Percentiles rank a stretch among this genome's conserved stretches.
Conservation (phyloP, 495 filamentous ascomycete genomes). For the Penicillium atrosanguineum region DNA sequence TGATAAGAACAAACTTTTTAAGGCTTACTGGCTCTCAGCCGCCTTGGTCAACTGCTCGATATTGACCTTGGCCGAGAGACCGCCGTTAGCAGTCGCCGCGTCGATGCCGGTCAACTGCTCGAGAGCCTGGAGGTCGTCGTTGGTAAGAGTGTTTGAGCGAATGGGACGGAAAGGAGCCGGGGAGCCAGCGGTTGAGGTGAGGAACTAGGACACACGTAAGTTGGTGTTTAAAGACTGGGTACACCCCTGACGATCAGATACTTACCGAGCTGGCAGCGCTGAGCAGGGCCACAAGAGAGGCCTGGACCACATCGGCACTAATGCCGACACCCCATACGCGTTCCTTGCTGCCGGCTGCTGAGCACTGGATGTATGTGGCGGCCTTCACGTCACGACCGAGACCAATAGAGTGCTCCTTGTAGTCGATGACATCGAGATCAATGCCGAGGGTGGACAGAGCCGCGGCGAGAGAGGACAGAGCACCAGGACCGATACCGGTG, state of each 20-base stretch:
- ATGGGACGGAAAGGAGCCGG: slow-evolving; percentile 49
- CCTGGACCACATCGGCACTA: slow-evolving; percentile 91
- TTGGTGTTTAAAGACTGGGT: neutral
- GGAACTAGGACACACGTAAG: slow-evolving; percentile 36
- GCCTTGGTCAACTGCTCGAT: slow-evolving; percentile 35
- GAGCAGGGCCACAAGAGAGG: slow-evolving; percentile 84
- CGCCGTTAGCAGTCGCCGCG: slow-evolving; percentile 18
- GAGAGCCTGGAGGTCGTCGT: slow-evolving; percentile 45
- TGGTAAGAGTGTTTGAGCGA: slow-evolving; percentile 44
- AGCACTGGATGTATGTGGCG: slow-evolving; percentile 91
- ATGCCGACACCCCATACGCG: slow-evolving; percentile 94
- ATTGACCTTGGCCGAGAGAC: slow-evolving; percentile 30
- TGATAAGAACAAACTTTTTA: slow-evolving; percentile 13
- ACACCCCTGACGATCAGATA: slow-evolving; percentile 10
- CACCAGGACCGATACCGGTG: slow-evolving; percentile 80
- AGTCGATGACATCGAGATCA: slow-evolving; percentile 88
- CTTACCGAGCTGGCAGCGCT: slow-evolving; percentile 86
- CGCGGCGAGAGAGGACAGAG: slow-evolving; percentile 82
- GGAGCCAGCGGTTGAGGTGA: slow-evolving; percentile 43
- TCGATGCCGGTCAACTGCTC: slow-evolving; percentile 33
- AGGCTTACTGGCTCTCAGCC: slow-evolving; percentile 32
- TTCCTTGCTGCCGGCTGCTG: slow-evolving; percentile 61
- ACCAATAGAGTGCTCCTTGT: slow-evolving; percentile 95
- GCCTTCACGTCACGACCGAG: slow-evolving; percentile 78
- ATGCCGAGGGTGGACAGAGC: slow-evolving; percentile 80